These are phyloP conservation scores for Trametes polyzona DNA, from an alignment of 1,284 basidiomycete species.

Conservation along the genomic window DNA sequence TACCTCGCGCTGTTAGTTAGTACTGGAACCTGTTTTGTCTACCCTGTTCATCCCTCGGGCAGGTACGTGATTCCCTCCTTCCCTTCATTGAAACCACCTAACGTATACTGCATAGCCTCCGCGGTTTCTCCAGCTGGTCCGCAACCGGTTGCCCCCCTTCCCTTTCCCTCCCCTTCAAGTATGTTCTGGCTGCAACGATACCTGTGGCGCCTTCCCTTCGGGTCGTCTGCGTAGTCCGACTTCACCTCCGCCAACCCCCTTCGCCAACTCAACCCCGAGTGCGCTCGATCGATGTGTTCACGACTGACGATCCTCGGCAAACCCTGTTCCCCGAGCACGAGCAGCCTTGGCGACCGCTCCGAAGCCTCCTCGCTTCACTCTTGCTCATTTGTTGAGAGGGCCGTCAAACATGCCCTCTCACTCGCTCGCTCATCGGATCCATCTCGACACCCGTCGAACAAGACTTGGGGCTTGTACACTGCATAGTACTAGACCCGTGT, in stretches of 20 bases:
- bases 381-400: no score
- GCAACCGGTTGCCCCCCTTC: not conserved
- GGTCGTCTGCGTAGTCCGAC: not conserved
- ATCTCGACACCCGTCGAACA: no score
- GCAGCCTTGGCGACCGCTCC: constrained; percentile 5
- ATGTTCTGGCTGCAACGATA: not conserved
- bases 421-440: no score
- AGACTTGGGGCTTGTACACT: no score
- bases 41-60: no score
- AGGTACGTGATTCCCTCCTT: no score
- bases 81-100: not conserved
- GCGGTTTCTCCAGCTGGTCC: not conserved
- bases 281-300: not conserved
- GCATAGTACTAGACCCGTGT: no score
- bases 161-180: not conserved
- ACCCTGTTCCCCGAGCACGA: not conserved
- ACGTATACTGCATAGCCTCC: not conserved
- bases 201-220: not conserved
- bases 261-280: not conserved
- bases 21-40: no score
- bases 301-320: not conserved
- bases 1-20: no score
- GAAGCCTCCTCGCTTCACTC: no score
- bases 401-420: no score
- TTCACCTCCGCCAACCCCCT: not conserved